Base-by-base conservation (phyloP, 306 rosid genomes). In the Pyrus communis region DNA sequence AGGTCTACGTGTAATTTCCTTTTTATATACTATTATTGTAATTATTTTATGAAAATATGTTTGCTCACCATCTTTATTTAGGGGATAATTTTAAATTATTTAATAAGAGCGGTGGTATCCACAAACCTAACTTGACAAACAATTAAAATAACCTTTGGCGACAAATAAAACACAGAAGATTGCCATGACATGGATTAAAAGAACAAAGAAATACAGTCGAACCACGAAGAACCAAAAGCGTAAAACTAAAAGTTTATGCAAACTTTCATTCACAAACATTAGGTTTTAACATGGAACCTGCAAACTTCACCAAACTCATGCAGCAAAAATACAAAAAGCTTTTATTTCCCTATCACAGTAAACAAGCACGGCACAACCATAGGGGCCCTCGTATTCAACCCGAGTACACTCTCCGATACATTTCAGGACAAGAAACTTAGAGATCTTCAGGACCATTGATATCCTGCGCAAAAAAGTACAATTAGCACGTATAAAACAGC, bases 391-490 rank as follows among this genome's bases (percentile, higher is more conserved):
- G 66, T 70, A 74, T 59, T 63, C 71, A 40, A 74, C 63, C 18
- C 45, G 70, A 35, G 21, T 4, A 77, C 33, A 55, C 61, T 35
- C 78, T 43, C 85, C 22, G 31, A 52, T 45, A 43, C 78, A 64
- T 63, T 52, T 74, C 77, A 43, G 60, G 31, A 15, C 43, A 73
- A 71, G 82, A 62, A 60, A 71, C 73, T 87, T 80, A 88, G 30
- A 93, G 70, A 76, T 93, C 98, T 87, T 85, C 94, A 2, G 89
- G 89, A 42, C 90, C 93, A 28, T 83, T 87, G 77, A 93, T 87
- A 76, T 88, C 86, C 98, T 93, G 90, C 64, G 61, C 58, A 77
- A 11, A 21, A 19, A 68, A 38, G 68, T 75, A 67, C 54, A 61
- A 69, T 43, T 38, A 78, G 68, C 51, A 71, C 57, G 33, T 33